phyloP scores from a whole-genome alignment of 1,284 basidiomycete genomes.

The Albatrellus sp. region DNA sequence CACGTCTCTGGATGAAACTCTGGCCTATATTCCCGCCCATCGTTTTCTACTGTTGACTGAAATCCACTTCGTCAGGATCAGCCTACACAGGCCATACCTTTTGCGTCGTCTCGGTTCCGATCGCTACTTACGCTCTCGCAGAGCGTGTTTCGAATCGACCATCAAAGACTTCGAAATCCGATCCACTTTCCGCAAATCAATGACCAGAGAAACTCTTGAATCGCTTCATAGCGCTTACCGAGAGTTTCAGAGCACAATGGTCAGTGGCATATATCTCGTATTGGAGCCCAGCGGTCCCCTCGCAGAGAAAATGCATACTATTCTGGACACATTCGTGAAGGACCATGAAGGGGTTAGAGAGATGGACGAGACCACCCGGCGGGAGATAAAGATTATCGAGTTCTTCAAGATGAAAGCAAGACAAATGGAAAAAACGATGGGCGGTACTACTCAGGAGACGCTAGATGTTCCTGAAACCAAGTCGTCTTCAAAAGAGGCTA shows the following conservation, averaged over 20 bases:
- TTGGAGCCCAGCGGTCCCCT: conserved; percentile 62
- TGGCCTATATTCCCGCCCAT: conserved; percentile 57
- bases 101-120: conserved; percentile 61
- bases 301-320: conserved; percentile 57
- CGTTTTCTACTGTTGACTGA: conserved; percentile 74
- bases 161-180: conserved; percentile 66
- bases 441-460: not conserved
- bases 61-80: conserved; percentile 68
- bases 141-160: conserved; percentile 71
- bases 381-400: conserved; percentile 72
- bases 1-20: conserved; percentile 59
- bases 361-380: conserved; percentile 68
- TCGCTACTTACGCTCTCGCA: conserved; percentile 62
- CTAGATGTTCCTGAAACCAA: not conserved
- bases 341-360: conserved; percentile 59
- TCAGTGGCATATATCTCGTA: conserved; percentile 73
- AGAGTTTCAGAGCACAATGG: conserved; percentile 79
- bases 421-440: conserved; percentile 19
- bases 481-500: conserved; percentile 21
- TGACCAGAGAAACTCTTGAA: conserved; percentile 48
- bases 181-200: conserved; percentile 46
- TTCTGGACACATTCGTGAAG: conserved; percentile 65
- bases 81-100: conserved; percentile 68
- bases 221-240: conserved; percentile 70
- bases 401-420: conserved; percentile 60